Base-by-base conservation (phyloP, 139 green algal species). In the Closterium sp. region DNA sequence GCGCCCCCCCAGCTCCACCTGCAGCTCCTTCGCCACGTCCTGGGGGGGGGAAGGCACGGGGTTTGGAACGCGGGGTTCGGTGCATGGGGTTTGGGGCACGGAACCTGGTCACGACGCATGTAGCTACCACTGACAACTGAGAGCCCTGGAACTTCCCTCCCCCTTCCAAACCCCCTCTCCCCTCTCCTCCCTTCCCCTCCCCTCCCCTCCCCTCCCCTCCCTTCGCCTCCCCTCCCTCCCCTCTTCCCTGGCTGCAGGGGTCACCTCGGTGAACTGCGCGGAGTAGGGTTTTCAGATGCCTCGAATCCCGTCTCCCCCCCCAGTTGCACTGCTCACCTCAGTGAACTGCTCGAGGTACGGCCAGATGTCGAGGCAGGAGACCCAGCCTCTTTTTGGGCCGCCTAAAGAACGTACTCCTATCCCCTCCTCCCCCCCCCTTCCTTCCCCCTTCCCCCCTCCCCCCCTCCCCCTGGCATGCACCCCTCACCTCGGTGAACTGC, bases 301-400 rank as follows among this genome's bases (percentile, higher is more conserved):
- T n/a, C n/a, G n/a, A n/a, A n/a, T n/a, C n/a, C n/a, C n/a, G n/a
- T n/a, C n/a, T n/a, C n/a, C n/a, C n/a, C n/a, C n/a, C n/a, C n/a
- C n/a, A n/a, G n/a, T n/a, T n/a, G n/a, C n/a, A n/a, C n/a, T 16
- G 3, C 90, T 33, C 25, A 93, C 95, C 88, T 97, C 92, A 0
- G 96, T 95, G 90, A 98, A 98, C 69, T 92, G 94, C 94, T 98
- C 97, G 76, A 98, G 93, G 90, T 98, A 98, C 16, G 97, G 97
- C 96, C 96, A 98, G 36, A 98, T 90, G 87, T 98, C 95, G 85
- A 96, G 96, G 84, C 96, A 94, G 32, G 94, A 96, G n/a, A 98
- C 90, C 96, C 96, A 98, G 76, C 88, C n/a, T n/a, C n/a, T n/a
- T n/a, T n/a, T n/a, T n/a, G n/a, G n/a, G n/a, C n/a, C n/a, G n/a